Base-by-base conservation (phyloP, 2,329 filamentous ascomycete genomes). In the Plenodomus biglobosus region DNA sequence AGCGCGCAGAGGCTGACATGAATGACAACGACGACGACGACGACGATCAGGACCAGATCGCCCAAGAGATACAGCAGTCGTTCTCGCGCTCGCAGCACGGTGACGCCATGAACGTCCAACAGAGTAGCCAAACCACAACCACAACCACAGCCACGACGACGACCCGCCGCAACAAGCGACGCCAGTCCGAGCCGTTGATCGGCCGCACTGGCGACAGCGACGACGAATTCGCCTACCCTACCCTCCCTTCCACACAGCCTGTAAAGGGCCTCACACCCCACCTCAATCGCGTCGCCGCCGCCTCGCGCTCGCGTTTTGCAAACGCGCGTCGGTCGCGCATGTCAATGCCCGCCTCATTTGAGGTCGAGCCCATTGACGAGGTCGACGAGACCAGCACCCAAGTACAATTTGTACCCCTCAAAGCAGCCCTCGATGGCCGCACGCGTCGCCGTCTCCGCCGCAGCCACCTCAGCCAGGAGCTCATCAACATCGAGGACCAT, bases 401-500 rank as follows among this genome's bases (percentile, higher is more conserved):
- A 47, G 52, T 71, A 24, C 70, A 73, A 52, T 73, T 67, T 41
- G 61, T 62, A 2, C 70, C 70, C 13, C 64, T 72, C 35, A 58
- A 55, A 18, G 64, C 64, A 7, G 63, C 69, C 15, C 53, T 72
- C 4, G 67, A 68, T 22, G 49, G 54, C 37, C 69, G 69, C 47
- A 61, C 59, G 6, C 67, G 64, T 36, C 72, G 71, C 37, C 71
- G 73, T 34, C 69, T 75, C 16, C 70, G 70, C 42, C 72, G 70
- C 22, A 73, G 61, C 58, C 71, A 72, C 42, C 63, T 73, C 6
- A 73, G 71, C 56, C 71, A 76, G 48, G 70, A 73, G 56, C 66
- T 74, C 40, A 73, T 70, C 46, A 59, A 61, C 22, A 66, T 73
- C 41, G 68, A 73, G 19, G 64, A 70, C 40, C 64, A 73, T 51